phyloP scores from a whole-genome alignment of 164 flowering plant genomes.

The Protea cynaroides region DNA sequence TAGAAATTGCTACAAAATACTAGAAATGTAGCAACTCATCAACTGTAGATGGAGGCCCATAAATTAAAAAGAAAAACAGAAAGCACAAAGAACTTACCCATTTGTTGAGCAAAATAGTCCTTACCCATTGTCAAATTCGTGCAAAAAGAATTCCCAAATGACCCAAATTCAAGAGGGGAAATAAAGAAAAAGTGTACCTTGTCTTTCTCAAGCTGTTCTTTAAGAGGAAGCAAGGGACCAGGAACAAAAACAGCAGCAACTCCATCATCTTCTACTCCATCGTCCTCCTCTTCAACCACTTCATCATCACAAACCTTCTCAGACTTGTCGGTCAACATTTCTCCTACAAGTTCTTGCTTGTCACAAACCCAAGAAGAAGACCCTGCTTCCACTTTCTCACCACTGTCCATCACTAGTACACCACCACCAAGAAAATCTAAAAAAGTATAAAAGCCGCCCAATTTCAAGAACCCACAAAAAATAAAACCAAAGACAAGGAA shows the following conservation, averaged over 20 bases:
- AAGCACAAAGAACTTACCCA: not conserved
- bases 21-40: not conserved
- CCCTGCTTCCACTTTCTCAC: constrained; percentile 31
- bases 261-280: constrained; percentile 21
- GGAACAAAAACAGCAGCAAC: constrained; percentile 33
- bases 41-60: not conserved
- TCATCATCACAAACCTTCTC: constrained; percentile 14
- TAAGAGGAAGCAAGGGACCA: constrained; percentile 48
- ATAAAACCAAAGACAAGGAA: too few relatives aligned
- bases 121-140: too few relatives aligned
- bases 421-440: constrained; percentile 1
- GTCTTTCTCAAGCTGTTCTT: constrained; percentile 51
- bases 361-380: constrained; percentile 20
- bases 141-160: too few relatives aligned
- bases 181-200: constrained; percentile 13
- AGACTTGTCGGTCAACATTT: constrained; percentile 14
- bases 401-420: constrained; percentile 16
- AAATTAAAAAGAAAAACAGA: not conserved
- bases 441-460: not conserved
- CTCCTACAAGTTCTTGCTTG: constrained; percentile 9
- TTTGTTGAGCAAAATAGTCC: too few relatives aligned
- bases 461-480: too few relatives aligned
- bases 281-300: constrained; percentile 24
- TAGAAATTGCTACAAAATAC: not conserved
- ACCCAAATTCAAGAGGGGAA: too few relatives aligned